phyloP scores from a whole-genome alignment of 2,329 filamentous ascomycete genomes.

The Plectosphaerella plurivora region DNA sequence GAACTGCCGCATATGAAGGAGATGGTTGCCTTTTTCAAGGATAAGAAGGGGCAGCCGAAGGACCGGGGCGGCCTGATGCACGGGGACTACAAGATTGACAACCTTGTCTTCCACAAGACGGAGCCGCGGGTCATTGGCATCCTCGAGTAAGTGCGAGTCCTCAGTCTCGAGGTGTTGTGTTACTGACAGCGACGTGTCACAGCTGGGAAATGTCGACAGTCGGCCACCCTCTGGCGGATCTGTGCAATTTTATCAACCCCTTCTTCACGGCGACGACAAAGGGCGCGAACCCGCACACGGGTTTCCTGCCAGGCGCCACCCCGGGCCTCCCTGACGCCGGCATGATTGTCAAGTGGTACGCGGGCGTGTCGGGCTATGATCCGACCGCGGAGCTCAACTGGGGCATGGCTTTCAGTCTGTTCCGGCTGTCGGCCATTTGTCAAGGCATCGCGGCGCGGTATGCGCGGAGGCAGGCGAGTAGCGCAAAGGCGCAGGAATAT shows the following conservation, averaged over 20 bases:
- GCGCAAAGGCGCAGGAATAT: constrained; percentile 71
- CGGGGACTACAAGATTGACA: constrained; percentile 96
- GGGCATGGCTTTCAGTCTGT: constrained; percentile 60
- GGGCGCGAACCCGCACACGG: constrained; percentile 27
- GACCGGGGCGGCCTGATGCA: constrained; percentile 81
- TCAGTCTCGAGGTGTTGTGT: background rate
- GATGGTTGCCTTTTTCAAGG: constrained; percentile 72
- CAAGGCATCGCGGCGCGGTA: constrained; percentile 92
- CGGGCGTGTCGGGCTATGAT: constrained; percentile 62
- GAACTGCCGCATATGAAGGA: constrained; percentile 79
- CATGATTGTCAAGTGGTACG: constrained; percentile 37
- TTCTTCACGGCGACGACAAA: constrained; percentile 31
- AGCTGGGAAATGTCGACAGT: constrained; percentile 98
- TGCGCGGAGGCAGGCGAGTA: constrained; percentile 84
- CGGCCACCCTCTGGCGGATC: constrained; percentile 89
- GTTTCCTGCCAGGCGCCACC: constrained; percentile 58
- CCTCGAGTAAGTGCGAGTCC: constrained; percentile 58
- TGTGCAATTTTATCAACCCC: constrained; percentile 66
- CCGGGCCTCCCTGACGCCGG: constrained; percentile 54
- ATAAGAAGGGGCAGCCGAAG: constrained; percentile 64
- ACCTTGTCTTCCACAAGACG: constrained; percentile 83
- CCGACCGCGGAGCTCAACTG: constrained; percentile 55
- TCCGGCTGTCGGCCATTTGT: constrained; percentile 56
- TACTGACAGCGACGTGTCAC: constrained; percentile 1
- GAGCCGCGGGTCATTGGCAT: constrained; percentile 87